Base-by-base conservation (phyloP, 208 protist species). In the Vickermania spadyakhi region DNA sequence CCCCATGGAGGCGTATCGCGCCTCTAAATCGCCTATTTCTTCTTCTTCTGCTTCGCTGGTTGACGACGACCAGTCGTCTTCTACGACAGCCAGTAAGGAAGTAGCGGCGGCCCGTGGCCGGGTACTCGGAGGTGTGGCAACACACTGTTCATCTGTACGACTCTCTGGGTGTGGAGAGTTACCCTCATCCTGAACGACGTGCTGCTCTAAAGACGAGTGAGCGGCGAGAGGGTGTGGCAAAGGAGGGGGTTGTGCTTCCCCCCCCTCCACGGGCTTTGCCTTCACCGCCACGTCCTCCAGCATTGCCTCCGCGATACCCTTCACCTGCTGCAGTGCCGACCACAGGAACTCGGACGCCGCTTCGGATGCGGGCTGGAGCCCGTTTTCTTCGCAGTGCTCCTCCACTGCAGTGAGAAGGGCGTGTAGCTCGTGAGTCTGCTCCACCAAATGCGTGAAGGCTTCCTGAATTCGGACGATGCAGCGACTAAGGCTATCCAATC, bases 391-490 rank as follows among this genome's bases (percentile, higher is more conserved):
- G 11, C 36, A 18, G 11, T 45, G 36, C 36, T 45, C 36, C 36
- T 45, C 36, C 36, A 45, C 36, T n/a, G 36, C 36, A n/a, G 36
- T 18, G 0, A 30, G 52, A 5, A 62, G 36, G 22, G 56, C 56
- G 7, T 59, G 28, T 5, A 59, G 13, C 31, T 27, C 55, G 13
- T 50, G 29, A 1, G 72, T 56, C 18, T 86, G 72, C 3, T 29
- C 36, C 23, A 79, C 55, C 4, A 82, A 26, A 28, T 83, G 62
- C 2, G 82, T 71, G 68, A 90, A 87, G 11, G 81, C 73, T 21
- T 64, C 56, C 54, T 89, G 80, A 31, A 87, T 79, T n/a, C 63
- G 58, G 28, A 73, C 74, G 2, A 90, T 70, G 55, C 76, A 78
- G 18, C 42, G 45, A 22, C 78, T 81, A 1, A 93, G 66, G 1